phyloP scores from a whole-genome alignment of 2,329 filamentous ascomycete genomes.

The Colletotrichum noveboracense region DNA sequence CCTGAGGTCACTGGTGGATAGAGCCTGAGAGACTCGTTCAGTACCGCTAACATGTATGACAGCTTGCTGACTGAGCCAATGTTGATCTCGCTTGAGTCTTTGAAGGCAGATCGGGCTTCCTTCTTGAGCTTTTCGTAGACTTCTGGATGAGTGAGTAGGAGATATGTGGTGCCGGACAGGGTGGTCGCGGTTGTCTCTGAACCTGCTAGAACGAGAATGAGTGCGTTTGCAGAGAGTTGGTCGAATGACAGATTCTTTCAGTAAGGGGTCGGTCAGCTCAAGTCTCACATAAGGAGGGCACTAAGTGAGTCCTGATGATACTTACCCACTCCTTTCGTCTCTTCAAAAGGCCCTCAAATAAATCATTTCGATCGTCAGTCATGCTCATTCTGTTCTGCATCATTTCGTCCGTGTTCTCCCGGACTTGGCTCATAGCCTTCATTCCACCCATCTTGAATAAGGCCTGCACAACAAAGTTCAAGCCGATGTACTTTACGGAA shows the following conservation, averaged over 20 bases:
- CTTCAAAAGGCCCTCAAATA: slow-evolving; percentile 22
- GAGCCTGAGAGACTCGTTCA: slow-evolving; percentile 47
- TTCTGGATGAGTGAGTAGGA: slow-evolving; percentile 37
- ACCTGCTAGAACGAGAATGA: slow-evolving; percentile 37
- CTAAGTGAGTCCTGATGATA: accelerated
- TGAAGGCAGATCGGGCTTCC: slow-evolving; percentile 45
- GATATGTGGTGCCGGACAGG: slow-evolving; percentile 44
- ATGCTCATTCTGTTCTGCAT: background rate
- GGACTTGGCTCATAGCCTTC: background rate
- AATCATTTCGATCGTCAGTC: background rate
- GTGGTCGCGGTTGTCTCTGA: slow-evolving; percentile 51
- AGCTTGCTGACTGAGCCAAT: slow-evolving; percentile 33
- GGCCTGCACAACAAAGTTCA: background rate
- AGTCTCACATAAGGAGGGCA: background rate
- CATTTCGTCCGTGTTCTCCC: background rate
- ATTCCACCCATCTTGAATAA: slow-evolving; percentile 1
- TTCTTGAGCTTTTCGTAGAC: slow-evolving; percentile 32
- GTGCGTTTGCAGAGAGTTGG: slow-evolving; percentile 18
- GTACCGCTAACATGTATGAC: slow-evolving; percentile 42
- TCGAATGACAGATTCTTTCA: slow-evolving; percentile 24
- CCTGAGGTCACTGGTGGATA: slow-evolving; percentile 32
- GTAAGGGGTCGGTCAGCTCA: background rate
- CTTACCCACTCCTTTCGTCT: slow-evolving; percentile 16
- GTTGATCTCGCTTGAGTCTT: slow-evolving; percentile 40
- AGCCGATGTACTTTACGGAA: background rate